Percentiles rank a stretch among this genome's conserved stretches.
phyloP scores from a whole-genome alignment of 2,329 filamentous ascomycete genomes.

The Clonostachys chloroleuca region DNA sequence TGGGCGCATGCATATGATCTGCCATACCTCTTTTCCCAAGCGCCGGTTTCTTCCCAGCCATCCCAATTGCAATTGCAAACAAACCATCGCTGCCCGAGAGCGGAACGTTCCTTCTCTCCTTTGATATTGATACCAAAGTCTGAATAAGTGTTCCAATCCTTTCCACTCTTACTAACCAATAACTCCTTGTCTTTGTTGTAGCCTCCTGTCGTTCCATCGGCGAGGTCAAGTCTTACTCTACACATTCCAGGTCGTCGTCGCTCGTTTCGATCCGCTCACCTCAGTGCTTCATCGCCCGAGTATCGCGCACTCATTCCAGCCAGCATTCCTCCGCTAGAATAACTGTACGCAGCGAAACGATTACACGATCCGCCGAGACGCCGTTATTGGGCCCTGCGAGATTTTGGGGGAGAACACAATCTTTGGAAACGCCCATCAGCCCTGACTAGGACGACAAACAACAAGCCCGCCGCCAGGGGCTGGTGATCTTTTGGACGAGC shows the following conservation, averaged over 20 bases:
- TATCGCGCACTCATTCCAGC: background rate
- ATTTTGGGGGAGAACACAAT: too few species aligned
- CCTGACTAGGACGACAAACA: too few species aligned
- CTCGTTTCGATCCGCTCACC: background rate
- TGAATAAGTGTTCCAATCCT: background rate
- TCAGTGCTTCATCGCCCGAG: background rate
- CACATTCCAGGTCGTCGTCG: slow-evolving; percentile 2
- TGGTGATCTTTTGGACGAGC: too few species aligned
- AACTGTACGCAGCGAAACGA: background rate
- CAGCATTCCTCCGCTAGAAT: background rate
- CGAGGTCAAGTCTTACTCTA: background rate
- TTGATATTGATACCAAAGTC: background rate
- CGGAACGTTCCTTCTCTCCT: background rate
- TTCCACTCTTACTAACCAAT: background rate
- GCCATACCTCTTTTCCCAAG: too few species aligned
- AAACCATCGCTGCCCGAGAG: background rate
- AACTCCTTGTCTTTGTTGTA: background rate
- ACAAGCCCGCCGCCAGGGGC: too few species aligned
- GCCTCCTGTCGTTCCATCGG: background rate
- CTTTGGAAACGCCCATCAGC: too few species aligned
- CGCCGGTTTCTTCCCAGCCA: slow-evolving; percentile 1
- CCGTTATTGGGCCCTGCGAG: background rate
- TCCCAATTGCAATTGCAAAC: background rate
- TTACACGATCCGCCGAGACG: background rate
- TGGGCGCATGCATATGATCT: too few species aligned